Evolutionary conservation across 73 alveolate genomes (phyloP), one percentile per base, ranked within the genome.

Genomic region (Paramecium octaurelia): DNA sequence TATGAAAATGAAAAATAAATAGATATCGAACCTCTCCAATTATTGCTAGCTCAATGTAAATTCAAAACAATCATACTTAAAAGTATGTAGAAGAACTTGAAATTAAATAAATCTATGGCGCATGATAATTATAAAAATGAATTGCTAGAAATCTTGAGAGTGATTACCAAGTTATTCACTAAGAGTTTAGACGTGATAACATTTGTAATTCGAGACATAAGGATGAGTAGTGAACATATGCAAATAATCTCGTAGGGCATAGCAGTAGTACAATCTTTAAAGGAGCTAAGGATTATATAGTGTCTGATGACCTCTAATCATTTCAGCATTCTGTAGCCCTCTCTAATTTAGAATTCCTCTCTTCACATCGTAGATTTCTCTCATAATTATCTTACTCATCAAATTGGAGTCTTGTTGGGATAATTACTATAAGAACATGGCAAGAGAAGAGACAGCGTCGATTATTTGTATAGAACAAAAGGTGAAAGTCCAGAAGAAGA

Each of bases 401-500:
- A 34, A 80, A 44, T 80, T 44, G 91, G 91, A 80, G 31, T 10
- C 1, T 3, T 43, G 57, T 3, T 80, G 21, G 43, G 46, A 80
- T 35, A 48, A 24, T 44, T 80, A 44, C 35, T 80, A 23, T 24
- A 44, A 46, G 91, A 80, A 80, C 91, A 80, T 48, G 29, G 48
- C 11, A 27, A 42, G 24, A 80, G 91, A 80, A 21, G 91, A 80
- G 70, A 80, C 9, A 80, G 75, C 14, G 43, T 80, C 0, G 91
- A 80, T 23, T 80, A 48, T 23, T 34, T 80, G 34, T 80, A 80
- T 80, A 42, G 75, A 23, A 44, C 44, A 23, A 80, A 42, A 46
- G 91, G 73, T 10, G 91, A 80, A 80, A 24, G 35, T 44, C 91
- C 91, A 40, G 91, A 80, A 21, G 91, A 80, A 42, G 91, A 80